A percentile compares a stretch with the other conserved stretches of the same genome.
These are phyloP conservation scores for Pelagophyceae sp. DNA, from an alignment of 352 stramenopile genomes.

Conservation along the genomic window DNA sequence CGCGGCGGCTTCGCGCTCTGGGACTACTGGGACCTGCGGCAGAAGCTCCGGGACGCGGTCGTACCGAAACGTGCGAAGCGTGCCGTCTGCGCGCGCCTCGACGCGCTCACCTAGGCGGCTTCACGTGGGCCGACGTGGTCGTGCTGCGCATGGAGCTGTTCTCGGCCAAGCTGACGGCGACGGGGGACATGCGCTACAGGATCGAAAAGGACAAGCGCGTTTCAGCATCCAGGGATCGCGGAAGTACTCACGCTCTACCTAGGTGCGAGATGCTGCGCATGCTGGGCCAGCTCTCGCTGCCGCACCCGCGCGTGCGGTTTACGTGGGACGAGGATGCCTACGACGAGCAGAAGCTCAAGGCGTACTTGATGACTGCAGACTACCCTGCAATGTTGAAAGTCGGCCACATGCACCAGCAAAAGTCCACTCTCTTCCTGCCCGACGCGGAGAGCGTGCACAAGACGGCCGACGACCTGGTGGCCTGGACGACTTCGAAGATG, in stretches of 20 bases:
- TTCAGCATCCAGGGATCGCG: too few species aligned
- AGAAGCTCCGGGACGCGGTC: neutral
- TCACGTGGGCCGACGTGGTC: neutral
- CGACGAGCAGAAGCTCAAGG: neutral
- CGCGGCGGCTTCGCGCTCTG: neutral
- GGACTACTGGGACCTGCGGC: constrained; percentile 6
- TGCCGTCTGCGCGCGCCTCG: neutral
- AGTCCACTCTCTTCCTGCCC: neutral
- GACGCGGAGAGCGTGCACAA: neutral
- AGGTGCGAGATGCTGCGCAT: neutral
- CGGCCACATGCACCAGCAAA: constrained; percentile 16
- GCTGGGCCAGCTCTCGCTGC: neutral
- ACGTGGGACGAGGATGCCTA: neutral
- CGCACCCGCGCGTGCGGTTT: neutral
- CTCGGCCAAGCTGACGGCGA: neutral
- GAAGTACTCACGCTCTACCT: too few species aligned
- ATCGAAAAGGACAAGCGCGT: constrained; percentile 15
- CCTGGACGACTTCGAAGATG: neutral
- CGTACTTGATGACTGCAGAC: neutral
- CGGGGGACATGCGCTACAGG: neutral
- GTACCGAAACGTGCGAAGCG: neutral
- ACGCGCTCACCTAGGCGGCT: neutral
- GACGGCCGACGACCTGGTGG: neutral
- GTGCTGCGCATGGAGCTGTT: neutral
- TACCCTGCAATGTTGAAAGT: constrained; percentile 11